Evolutionary conservation across 139 green algal species (phyloP).

Genomic region (Eudorina sp.): DNA sequence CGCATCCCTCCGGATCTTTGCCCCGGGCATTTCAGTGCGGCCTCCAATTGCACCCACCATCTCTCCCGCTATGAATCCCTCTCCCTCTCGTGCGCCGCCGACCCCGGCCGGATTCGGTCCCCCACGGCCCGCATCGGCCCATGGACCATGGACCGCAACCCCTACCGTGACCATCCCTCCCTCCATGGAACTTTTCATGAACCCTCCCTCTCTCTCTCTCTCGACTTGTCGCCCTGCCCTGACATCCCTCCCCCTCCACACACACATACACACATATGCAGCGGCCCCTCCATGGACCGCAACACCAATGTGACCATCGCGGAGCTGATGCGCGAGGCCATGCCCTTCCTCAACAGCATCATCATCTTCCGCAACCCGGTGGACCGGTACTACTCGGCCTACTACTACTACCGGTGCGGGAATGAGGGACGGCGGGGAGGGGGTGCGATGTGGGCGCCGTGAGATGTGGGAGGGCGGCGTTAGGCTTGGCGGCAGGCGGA

Average conservation of each 20-base stretch:
- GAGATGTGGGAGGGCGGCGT: background rate
- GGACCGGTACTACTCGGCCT: slow-evolving; percentile 69
- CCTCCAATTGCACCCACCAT: too few species aligned
- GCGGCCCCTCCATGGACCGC: slow-evolving; percentile 51
- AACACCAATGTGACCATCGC: slow-evolving; percentile 68
- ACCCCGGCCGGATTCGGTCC: too few species aligned
- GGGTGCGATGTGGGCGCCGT: background rate
- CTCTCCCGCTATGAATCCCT: too few species aligned
- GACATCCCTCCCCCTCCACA: background rate
- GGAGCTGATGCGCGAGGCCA: slow-evolving; percentile 67
- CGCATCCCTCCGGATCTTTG: too few species aligned
- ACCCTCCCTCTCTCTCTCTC: too few species aligned
- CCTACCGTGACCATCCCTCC: too few species aligned
- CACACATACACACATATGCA: too few species aligned
- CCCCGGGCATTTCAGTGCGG: too few species aligned
- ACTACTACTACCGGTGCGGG: slow-evolving; percentile 69
- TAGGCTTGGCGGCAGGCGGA: background rate
- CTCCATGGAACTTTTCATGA: too few species aligned
- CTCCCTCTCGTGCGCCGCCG: too few species aligned
- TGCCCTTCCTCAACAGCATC: slow-evolving; percentile 68
- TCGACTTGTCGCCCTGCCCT: background rate
- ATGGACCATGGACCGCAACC: too few species aligned
- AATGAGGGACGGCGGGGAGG: background rate
- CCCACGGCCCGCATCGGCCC: too few species aligned
- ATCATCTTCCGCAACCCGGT: slow-evolving; percentile 73